These are phyloP conservation scores for Kuraishia capsulata DNA, from an alignment of 805 yeast species.

Conservation along the genomic window DNA sequence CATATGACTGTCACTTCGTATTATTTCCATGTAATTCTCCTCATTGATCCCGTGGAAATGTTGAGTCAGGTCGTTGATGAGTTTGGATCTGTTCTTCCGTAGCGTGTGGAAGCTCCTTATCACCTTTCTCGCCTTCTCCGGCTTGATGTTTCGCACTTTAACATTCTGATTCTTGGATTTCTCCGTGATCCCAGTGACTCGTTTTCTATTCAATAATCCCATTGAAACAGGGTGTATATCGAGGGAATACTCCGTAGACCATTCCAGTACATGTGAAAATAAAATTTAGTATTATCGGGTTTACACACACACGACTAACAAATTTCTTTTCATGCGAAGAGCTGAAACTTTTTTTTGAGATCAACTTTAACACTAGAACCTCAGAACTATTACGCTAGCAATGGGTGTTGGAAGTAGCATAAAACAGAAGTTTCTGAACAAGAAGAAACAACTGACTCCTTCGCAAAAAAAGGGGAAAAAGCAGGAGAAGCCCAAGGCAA, in stretches of 20 bases:
- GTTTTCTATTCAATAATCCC: slow-evolving; percentile 8
- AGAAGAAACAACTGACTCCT: too few species aligned
- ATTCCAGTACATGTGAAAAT: too few species aligned
- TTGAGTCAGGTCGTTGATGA: slow-evolving; percentile 13
- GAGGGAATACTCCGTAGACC: too few species aligned
- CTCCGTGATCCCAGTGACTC: slow-evolving; percentile 25
- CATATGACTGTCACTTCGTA: not conserved
- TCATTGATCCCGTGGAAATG: slow-evolving; percentile 10
- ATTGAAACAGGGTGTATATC: not conserved
- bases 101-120: slow-evolving; percentile 73
- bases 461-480: too few species aligned
- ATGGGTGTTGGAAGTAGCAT: not conserved
- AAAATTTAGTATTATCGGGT: too few species aligned
- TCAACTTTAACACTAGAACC: not conserved
- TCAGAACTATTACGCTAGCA: too few species aligned
- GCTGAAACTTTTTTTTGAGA: not conserved
- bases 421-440: not conserved
- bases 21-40: slow-evolving; percentile 7
- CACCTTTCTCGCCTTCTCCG: slow-evolving; percentile 60
- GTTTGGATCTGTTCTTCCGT: slow-evolving; percentile 40
- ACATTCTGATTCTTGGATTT: too few species aligned
- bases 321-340: not conserved
- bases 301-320: not conserved
- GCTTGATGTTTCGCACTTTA: slow-evolving; percentile 49
- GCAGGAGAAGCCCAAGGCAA: too few species aligned